A percentile compares a stretch with the other conserved stretches of the same genome.
phyloP scores from a whole-genome alignment of 129 eudicot species.

The Saussurea involucrata region DNA sequence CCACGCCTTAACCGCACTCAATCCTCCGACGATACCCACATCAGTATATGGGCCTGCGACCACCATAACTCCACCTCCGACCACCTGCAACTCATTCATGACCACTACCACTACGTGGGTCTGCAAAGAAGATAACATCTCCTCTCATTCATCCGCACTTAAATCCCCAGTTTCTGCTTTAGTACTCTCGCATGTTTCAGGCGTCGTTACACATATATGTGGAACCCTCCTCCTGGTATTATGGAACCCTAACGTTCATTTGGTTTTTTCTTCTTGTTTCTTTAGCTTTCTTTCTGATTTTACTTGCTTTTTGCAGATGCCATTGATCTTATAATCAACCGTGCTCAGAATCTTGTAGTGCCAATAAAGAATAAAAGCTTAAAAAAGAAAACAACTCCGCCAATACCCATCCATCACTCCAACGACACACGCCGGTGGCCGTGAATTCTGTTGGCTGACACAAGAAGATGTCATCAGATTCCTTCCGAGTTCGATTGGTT shows the following conservation, averaged over 20 bases:
- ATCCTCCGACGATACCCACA: conserved; percentile 43
- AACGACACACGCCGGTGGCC: conserved; percentile 47
- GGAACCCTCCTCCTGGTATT: conserved; percentile 64
- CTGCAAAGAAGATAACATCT: conserved; percentile 46
- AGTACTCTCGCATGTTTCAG: conserved; percentile 36
- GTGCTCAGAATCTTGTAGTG: conserved; percentile 77
- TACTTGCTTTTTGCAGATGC: conserved; percentile 52
- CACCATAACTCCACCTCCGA: conserved; percentile 14
- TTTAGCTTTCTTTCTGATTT: background rate
- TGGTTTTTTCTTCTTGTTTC: background rate
- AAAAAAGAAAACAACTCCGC: conserved; percentile 39
- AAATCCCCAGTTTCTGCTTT: conserved; percentile 58
- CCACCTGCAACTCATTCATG: background rate
- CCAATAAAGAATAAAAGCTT: conserved; percentile 47
- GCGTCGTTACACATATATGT: conserved; percentile 59
- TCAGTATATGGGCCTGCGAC: conserved; percentile 75
- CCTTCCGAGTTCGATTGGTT: conserved; percentile 67
- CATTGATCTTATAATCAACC: conserved; percentile 70
- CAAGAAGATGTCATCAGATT: conserved; percentile 73
- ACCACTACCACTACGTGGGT: conserved; percentile 63
- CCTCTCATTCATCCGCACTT: conserved; percentile 52
- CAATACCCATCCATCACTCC: conserved; percentile 29
- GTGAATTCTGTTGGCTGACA: conserved; percentile 79
- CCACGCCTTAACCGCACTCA: conserved; percentile 61
- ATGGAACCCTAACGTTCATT: background rate